Evolutionary conservation across 495 filamentous ascomycete species (phyloP).

Genomic region (Aspergillus funiculosus): DNA sequence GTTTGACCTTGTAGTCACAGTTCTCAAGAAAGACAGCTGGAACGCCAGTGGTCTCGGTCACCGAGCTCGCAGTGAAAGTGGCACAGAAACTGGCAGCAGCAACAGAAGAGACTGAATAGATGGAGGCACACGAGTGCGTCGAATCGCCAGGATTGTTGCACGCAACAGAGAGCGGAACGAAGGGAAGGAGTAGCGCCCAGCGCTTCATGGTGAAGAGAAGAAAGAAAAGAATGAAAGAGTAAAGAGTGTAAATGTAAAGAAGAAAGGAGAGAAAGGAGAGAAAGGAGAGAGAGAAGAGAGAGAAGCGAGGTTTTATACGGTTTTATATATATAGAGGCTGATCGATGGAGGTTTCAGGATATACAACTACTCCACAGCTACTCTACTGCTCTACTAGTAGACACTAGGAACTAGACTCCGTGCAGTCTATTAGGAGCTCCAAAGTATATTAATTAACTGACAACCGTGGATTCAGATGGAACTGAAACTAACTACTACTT

Average conservation of each 20-base stretch:
- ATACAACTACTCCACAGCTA: too few relatives aligned
- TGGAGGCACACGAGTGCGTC: slow-evolving; percentile 26
- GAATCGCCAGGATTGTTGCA: slow-evolving; percentile 22
- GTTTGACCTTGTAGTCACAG: slow-evolving; percentile 23
- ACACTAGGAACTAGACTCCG: too few relatives aligned
- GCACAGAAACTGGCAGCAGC: slow-evolving; percentile 27
- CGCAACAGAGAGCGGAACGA: slow-evolving; percentile 25
- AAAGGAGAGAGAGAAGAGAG: background rate
- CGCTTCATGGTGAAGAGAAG: slow-evolving; percentile 27
- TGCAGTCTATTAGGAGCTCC: too few relatives aligned
- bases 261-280: background rate
- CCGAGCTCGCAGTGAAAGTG: slow-evolving; percentile 26
- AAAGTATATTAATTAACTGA: too few relatives aligned
- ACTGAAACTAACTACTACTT: too few relatives aligned
- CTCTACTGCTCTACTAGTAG: too few relatives aligned
- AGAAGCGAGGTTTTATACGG: background rate
- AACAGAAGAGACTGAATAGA: slow-evolving; percentile 26
- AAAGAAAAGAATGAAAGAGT: slow-evolving; percentile 27
- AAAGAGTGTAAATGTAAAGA: slow-evolving; percentile 1
- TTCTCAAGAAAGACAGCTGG: slow-evolving; percentile 21
- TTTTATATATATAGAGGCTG: background rate
- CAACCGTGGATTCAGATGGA: too few relatives aligned
- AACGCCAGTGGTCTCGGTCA: slow-evolving; percentile 24
- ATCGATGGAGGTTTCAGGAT: too few relatives aligned
- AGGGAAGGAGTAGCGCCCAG: slow-evolving; percentile 28